phyloP scores from a whole-genome alignment of 805 yeast genomes.

The Candida pini region DNA sequence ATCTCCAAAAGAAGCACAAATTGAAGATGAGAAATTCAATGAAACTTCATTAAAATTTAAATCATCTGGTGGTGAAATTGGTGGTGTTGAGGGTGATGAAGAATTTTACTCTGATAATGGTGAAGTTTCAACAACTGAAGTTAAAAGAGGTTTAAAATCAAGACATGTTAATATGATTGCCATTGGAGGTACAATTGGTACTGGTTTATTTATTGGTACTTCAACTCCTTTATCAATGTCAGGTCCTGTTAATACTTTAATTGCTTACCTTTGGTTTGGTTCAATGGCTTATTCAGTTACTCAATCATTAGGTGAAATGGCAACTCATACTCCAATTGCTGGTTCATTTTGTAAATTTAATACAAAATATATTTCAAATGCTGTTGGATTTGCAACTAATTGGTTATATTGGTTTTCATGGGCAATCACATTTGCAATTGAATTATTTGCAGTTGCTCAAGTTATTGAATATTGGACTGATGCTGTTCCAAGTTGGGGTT shows the following conservation, averaged over 20 bases:
- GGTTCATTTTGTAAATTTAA: conserved; percentile 67
- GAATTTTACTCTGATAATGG: conserved; percentile 1
- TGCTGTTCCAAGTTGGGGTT: conserved; percentile 64
- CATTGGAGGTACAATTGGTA: conserved; percentile 75
- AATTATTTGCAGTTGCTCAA: conserved; percentile 67
- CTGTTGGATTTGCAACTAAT: conserved; percentile 67
- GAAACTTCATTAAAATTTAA: no score
- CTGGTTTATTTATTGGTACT: conserved; percentile 69
- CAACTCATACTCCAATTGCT: conserved; percentile 65
- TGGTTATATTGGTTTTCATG: conserved; percentile 75
- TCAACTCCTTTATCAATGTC: conserved; percentile 47
- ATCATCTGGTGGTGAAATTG: no score
- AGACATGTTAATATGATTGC: conserved; percentile 74
- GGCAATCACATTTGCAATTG: conserved; percentile 73
- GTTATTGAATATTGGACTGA: conserved; percentile 60
- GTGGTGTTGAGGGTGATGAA: no score
- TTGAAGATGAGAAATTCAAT: no score
- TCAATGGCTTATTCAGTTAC: conserved; percentile 60
- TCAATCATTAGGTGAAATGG: conserved; percentile 77
- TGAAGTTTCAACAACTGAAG: no score
- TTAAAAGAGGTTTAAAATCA: conserved; percentile 52
- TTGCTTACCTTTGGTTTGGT: conserved; percentile 63
- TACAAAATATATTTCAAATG: conserved; percentile 63
- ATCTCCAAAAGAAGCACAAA: no score
- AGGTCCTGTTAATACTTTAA: conserved; percentile 66